A percentile compares a stretch with the other conserved stretches of the same genome.
Evolutionary conservation across 164 flowering plant genomes (phyloP).

Genomic region (Umbilicus rupestris): DNA sequence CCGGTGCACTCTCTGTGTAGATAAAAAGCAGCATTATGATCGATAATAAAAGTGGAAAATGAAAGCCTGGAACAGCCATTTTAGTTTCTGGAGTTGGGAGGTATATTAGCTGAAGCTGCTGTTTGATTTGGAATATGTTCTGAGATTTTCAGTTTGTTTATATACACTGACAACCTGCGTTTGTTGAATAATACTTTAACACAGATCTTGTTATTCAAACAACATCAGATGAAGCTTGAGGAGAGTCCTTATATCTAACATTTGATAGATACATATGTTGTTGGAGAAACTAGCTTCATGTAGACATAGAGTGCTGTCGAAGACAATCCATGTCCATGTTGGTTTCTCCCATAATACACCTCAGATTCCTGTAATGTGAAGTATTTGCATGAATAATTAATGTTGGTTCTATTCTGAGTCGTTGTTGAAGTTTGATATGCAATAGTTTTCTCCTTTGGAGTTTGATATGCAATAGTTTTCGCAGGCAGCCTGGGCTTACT

Average conservation of each 20-base stretch:
- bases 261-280: slow-evolving; percentile 1
- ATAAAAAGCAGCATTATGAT: neutral
- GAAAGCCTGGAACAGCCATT: neutral
- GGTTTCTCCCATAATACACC: neutral
- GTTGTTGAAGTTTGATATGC: neutral
- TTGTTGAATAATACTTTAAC: neutral
- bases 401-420: neutral
- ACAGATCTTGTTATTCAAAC: neutral
- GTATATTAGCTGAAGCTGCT: neutral
- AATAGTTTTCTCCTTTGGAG: neutral
- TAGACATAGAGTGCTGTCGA: neutral
- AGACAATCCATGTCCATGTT: neutral
- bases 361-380: neutral
- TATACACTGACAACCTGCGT: neutral
- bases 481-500: neutral
- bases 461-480: slow-evolving; percentile 4
- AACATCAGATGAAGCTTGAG: neutral
- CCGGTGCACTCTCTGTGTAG: neutral
- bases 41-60: neutral
- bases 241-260: neutral
- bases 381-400: slow-evolving; percentile 1
- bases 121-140: neutral
- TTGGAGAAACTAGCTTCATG: slow-evolving; percentile 4
- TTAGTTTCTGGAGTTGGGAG: neutral
- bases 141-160: neutral